These are phyloP conservation scores for Verticillium nubilum DNA, from an alignment of 2,329 filamentous ascomycete genomes.

Conservation along the genomic window DNA sequence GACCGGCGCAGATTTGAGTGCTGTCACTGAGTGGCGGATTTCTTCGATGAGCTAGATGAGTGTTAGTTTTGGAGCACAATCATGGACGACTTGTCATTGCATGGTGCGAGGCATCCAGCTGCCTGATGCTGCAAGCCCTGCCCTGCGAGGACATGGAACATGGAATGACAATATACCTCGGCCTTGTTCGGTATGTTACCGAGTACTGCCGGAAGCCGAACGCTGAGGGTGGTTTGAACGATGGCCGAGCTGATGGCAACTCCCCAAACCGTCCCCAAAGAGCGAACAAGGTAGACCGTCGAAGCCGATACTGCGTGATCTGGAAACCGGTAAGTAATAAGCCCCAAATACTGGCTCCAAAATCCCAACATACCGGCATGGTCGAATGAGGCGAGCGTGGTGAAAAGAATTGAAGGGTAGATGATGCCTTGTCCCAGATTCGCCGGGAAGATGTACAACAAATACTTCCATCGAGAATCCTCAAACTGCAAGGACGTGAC, in stretches of 20 bases:
- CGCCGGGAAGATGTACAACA: conserved; percentile 50
- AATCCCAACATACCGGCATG: conserved; percentile 40
- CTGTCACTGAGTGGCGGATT: conserved; percentile 55
- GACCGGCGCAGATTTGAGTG: conserved; percentile 46
- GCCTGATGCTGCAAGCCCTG: too few species aligned
- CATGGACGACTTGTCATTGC: too few species aligned
- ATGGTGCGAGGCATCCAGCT: too few species aligned
- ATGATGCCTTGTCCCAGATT: conserved; percentile 56
- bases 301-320: conserved; percentile 60
- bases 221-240: conserved; percentile 54
- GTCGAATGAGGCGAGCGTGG: conserved; percentile 56
- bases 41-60: conserved; percentile 50
- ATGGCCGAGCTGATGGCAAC: conserved; percentile 59
- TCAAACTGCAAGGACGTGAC: conserved; percentile 42
- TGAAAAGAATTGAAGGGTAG: conserved; percentile 55
- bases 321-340: conserved; percentile 16
- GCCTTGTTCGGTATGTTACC: conserved; percentile 51
- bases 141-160: too few species aligned
- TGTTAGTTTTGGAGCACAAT: too few species aligned
- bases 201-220: conserved; percentile 47
- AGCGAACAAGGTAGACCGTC: conserved; percentile 58
- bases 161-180: conserved; percentile 36
- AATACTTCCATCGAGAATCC: conserved; percentile 49
- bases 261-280: conserved; percentile 58
- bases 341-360: not conserved